Evolutionary conservation across 164 flowering plant species (phyloP), one percentile per base, ranked within the genome.

Genomic region (Protea cynaroides): DNA sequence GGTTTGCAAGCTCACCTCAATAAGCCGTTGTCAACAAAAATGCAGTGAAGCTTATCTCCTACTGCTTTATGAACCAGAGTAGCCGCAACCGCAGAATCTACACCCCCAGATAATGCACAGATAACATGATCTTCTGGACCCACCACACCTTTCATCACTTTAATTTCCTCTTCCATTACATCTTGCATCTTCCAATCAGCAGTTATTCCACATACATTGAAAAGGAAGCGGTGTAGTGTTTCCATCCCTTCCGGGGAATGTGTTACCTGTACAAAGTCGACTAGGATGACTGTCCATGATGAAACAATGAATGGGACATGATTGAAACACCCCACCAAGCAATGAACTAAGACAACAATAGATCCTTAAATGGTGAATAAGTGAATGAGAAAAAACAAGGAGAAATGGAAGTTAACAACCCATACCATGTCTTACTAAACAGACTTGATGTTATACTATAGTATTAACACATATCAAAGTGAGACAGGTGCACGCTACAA

Each of bases 71-170:
- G 96, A 72, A 94, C 96, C 65, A 94, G 85, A 18, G 97, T 89
- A 17, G 97, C 99, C n/a, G 97, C 96, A 71, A 94, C 99, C 0
- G 99, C 81, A 36, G 99, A 94, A 82, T 94, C 96, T 24, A 92
- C 96, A 59, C 96, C 98, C 7, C 98, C 98, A 61, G 98, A 92
- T 61, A 92, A 68, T 1, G 96, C 98, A 79, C 96, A 92, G 6
- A 92, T 92, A 65, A 92, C 96, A 80, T 86, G 93, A 58, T 88
- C 98, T 36, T 88, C 84, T 63, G 80, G 66, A 15, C 82, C 87
- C 34, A 90, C 93, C 29, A 70, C 74, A 9, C 25, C 72, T 17
- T 78, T 86, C 56, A 94, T 86, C 70, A 79, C 79, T 72, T 84
- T 86, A 52, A 91, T 73, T 76, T 94, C 96, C 74, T 91, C 92